A percentile compares a stretch with the other conserved stretches of the same genome.
These are phyloP conservation scores for Cladosporium colombiae DNA, from an alignment of 2,329 filamentous ascomycete genomes.

Conservation along the genomic window DNA sequence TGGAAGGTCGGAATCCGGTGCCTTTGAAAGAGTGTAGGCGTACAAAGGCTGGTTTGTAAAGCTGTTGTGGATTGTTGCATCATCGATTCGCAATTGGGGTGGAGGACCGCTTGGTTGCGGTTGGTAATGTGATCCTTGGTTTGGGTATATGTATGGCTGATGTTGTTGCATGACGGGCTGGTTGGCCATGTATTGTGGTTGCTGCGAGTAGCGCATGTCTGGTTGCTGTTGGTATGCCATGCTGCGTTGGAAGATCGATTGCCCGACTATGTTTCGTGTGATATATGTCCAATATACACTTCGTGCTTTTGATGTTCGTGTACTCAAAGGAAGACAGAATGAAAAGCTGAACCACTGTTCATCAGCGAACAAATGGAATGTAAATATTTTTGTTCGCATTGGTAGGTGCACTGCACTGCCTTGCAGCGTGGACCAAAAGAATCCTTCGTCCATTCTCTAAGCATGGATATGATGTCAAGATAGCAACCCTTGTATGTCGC, in stretches of 20 bases:
- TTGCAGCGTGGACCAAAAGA: neutral
- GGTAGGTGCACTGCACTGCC: constrained; percentile 1
- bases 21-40: neutral
- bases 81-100: neutral
- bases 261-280: neutral
- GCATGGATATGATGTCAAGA: constrained; percentile 1
- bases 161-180: neutral
- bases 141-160: neutral
- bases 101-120: neutral
- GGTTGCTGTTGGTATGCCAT: constrained; percentile 9
- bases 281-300: neutral
- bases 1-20: neutral
- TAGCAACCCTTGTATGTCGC: neutral
- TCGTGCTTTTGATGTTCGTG: neutral
- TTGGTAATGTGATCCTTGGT: neutral
- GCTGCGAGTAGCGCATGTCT: constrained; percentile 12
- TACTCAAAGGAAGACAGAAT: neutral
- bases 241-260: neutral
- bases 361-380: neutral
- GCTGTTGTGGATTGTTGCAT: constrained; percentile 4
- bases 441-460: constrained; percentile 5
- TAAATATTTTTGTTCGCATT: neutral
- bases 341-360: neutral
- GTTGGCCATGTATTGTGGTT: neutral
- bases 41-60: neutral